A percentile compares a stretch with the other conserved stretches of the same genome.
Conservation (phyloP, 257 asterid species). For the Solanum stenotomum region DNA sequence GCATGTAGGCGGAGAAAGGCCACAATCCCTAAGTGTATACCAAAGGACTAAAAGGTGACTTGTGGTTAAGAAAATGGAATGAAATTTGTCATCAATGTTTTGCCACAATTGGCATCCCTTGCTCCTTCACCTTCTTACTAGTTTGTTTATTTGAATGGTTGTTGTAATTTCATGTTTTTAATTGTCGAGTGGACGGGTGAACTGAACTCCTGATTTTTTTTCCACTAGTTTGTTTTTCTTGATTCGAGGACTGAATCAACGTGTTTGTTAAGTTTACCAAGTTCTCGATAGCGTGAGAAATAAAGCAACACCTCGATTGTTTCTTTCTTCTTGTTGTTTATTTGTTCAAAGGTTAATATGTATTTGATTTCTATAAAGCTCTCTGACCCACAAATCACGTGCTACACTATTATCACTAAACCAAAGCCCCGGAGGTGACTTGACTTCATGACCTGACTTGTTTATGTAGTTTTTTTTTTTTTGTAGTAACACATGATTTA, state of each 20-base stretch:
- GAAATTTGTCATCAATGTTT: slow-evolving; percentile 18
- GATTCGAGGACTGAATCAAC: not conserved
- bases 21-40: not conserved
- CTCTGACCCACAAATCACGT: no score
- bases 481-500: not conserved
- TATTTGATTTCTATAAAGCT: no score
- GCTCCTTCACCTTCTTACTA: slow-evolving; percentile 2
- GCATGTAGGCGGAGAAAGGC: not conserved
- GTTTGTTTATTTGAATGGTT: not conserved
- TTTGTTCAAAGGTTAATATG: no score
- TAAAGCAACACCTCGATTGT: no score
- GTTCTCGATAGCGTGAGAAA: no score
- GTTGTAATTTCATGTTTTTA: not conserved
- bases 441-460: not conserved
- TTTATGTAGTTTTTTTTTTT: not conserved
- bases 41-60: not conserved
- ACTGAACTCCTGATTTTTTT: no score
- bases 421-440: not conserved
- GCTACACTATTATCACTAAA: not conserved
- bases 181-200: not conserved
- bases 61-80: not conserved
- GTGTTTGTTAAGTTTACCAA: no score
- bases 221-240: no score
- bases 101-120: not conserved
- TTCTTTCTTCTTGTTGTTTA: no score